A percentile compares a stretch with the other conserved stretches of the same genome.
Evolutionary conservation across 2,329 filamentous ascomycete species (phyloP).

Genomic region (Botrytis deweyae): DNA sequence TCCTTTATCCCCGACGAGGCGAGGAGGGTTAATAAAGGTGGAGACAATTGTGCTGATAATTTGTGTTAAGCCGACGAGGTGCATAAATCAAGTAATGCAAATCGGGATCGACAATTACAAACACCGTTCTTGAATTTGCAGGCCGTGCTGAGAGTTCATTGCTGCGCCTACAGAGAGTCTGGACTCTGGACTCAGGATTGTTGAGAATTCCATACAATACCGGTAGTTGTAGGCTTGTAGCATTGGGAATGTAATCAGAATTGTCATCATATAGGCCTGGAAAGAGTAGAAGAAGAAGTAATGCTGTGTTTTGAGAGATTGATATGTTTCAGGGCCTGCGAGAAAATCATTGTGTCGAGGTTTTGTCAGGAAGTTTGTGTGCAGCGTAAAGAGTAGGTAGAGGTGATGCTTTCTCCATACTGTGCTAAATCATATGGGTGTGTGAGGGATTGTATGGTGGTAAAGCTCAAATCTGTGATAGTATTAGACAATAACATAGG

Average conservation of each 20-base stretch:
- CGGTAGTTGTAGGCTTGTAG: not conserved
- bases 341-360: not conserved
- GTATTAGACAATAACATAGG: not conserved
- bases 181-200: not conserved
- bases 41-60: not conserved
- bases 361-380: not conserved
- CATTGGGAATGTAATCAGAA: not conserved
- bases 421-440: not conserved
- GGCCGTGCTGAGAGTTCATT: not conserved
- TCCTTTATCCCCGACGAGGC: not conserved
- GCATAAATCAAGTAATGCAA: constrained; percentile 3
- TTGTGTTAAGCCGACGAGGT: not conserved
- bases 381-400: not conserved
- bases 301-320: not conserved
- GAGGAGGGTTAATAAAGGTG: not conserved
- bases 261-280: not conserved
- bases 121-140: not conserved
- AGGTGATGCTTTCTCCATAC: not conserved
- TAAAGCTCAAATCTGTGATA: not conserved
- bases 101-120: not conserved
- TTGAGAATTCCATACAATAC: not conserved
- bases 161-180: not conserved
- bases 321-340: not conserved
- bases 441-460: not conserved
- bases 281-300: not conserved